Base-by-base conservation (phyloP, 2,329 filamentous ascomycete species). In the Eurotiales sp. region DNA sequence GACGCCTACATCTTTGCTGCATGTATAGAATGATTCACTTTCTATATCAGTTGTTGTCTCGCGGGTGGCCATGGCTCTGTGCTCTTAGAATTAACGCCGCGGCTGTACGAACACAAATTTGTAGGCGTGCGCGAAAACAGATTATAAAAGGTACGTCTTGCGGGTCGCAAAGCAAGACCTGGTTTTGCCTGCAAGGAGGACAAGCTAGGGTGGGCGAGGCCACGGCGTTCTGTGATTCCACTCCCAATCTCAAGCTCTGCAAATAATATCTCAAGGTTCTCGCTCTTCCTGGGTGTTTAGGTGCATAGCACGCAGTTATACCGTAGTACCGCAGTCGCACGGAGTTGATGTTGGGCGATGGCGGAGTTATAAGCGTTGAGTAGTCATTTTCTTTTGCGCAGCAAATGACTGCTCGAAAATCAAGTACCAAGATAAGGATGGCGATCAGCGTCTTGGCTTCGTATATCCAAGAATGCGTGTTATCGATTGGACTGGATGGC, bases 41-140 rank as follows among this genome's bases (percentile, higher is more conserved):
- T 53, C 51, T 23, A 52, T 29, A 29, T 52, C 45, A 25, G 39
- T 29, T 6, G 41, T 17, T 22, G 48, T 40, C 30, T 43, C 47
- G 39, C 42, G 47, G 39, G 25, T 30, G 29, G 47, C 42, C 47
- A 50, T 50, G 34, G 14, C 15, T 43, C 42, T 21, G 5, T 10
- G 1, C 14, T 36, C n/a, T 34, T n/a, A n/a, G 11, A 23, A 36
- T 19, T n/a, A n/a, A n/a, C n/a, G n/a, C n/a, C n/a, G n/a, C n/a
- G n/a, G n/a, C n/a, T n/a, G n/a, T n/a, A n/a, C n/a, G n/a, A n/a
- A n/a, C n/a, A n/a, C n/a, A n/a, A n/a, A n/a, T n/a, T n/a, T n/a
- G n/a, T n/a, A n/a, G n/a, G n/a, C n/a, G n/a, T 12, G 32, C 10
- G 30, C 6, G 32, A 36, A 15, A 17, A 17, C n/a, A 36, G n/a